These are phyloP conservation scores for Solanum hybrid DNA, from an alignment of 305 asterid species.

Conservation along the genomic window DNA sequence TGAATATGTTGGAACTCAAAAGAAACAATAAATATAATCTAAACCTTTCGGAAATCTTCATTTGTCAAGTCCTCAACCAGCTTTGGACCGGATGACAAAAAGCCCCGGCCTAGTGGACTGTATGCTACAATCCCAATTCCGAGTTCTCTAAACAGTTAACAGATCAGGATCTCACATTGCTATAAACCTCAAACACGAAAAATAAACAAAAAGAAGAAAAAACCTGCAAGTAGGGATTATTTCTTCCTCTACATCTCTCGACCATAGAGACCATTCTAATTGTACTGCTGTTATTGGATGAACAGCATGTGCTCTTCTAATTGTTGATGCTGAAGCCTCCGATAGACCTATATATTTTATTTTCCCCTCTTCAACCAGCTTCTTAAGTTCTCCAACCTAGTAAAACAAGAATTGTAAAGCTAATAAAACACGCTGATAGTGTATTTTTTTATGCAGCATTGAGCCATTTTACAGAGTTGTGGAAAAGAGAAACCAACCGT, in stretches of 20 bases:
- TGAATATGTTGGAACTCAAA: background rate
- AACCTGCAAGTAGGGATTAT: constrained; percentile 73
- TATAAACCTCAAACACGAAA: background rate
- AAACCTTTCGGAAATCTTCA: constrained; percentile 58
- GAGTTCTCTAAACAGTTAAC: constrained; percentile 42
- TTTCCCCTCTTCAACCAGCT: constrained; percentile 72
- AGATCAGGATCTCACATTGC: background rate
- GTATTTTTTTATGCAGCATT: background rate
- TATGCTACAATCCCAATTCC: constrained; percentile 78
- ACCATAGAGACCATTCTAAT: constrained; percentile 74
- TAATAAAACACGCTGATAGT: background rate
- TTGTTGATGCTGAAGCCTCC: constrained; percentile 63
- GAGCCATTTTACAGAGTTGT: background rate
- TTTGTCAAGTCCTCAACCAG: constrained; percentile 33
- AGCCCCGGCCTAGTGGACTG: constrained; percentile 84
- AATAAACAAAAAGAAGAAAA: background rate
- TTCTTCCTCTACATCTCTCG: constrained; percentile 67
- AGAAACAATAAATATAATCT: background rate
- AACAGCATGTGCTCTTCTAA: constrained; percentile 79
- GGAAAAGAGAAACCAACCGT: constrained; percentile 29
- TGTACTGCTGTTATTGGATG: constrained; percentile 76
- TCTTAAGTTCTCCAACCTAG: constrained; percentile 68
- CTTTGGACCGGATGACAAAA: constrained; percentile 53
- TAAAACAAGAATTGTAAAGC: background rate
- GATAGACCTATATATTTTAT: constrained; percentile 63